phyloP scores from a whole-genome alignment of 345 rosid species.

The Durio zibethinus region DNA sequence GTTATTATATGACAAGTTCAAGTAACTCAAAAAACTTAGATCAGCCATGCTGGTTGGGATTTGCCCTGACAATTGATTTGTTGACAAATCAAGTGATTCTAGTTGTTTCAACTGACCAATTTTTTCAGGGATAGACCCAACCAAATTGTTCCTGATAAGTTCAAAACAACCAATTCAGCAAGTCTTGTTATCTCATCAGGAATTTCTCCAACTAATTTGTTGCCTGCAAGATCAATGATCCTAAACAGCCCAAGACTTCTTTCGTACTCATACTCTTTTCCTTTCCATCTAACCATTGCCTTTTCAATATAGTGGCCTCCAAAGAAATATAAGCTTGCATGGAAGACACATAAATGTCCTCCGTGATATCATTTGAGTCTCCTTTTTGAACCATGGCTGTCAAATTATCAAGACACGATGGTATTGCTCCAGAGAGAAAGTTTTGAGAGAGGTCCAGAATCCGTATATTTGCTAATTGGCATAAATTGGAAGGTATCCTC shows the following conservation, averaged over 20 bases:
- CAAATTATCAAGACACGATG: neutral
- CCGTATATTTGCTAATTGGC: neutral
- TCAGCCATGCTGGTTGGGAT: neutral
- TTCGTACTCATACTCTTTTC: neutral
- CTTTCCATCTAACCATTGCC: no score
- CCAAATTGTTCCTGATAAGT: neutral
- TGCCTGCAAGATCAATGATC: conserved; percentile 16
- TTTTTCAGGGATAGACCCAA: neutral
- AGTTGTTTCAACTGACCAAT: neutral
- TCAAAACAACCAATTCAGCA: neutral
- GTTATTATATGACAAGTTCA: conserved; percentile 22
- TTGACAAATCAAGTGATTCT: neutral
- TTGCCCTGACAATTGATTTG: neutral
- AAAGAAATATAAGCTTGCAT: no score
- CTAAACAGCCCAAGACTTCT: neutral
- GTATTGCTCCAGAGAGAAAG: conserved; percentile 18
- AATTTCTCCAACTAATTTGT: conserved; percentile 12
- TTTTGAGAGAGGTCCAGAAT: conserved; percentile 20
- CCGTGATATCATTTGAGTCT: no score
- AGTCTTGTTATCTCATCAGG: neutral
- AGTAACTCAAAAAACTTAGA: conserved; percentile 15
- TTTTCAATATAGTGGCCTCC: no score
- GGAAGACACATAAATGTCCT: no score
- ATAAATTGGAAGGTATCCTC: conserved; percentile 3
- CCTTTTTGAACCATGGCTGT: neutral